A percentile compares a stretch with the other conserved stretches of the same genome.
phyloP scores from a whole-genome alignment of 2,329 filamentous ascomycete genomes.

The Leptodontidium sp. region DNA sequence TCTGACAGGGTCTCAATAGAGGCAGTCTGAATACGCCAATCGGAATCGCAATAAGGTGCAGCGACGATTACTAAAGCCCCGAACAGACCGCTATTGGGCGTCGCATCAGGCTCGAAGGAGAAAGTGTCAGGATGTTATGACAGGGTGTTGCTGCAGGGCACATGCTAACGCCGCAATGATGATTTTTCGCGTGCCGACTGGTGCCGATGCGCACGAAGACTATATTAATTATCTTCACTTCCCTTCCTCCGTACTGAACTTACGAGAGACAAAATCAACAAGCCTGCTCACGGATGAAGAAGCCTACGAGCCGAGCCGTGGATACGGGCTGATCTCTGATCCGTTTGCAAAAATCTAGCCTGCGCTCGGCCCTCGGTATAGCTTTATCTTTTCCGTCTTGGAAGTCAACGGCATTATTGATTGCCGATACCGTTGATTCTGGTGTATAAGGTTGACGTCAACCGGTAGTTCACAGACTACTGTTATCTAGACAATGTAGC shows the following conservation, averaged over 20 bases:
- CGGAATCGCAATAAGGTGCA: neutral
- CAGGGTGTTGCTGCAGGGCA: neutral
- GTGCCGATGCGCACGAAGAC: neutral
- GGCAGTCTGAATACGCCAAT: slow-evolving; percentile 14
- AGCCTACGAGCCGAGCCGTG: neutral
- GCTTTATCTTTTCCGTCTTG: neutral
- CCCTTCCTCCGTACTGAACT: neutral
- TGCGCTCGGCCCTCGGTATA: neutral
- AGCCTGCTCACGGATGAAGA: neutral
- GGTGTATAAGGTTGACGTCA: neutral
- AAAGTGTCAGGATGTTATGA: neutral
- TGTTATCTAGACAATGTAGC: no score
- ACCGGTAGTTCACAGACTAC: no score
- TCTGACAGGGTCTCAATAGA: neutral
- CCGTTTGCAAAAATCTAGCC: neutral
- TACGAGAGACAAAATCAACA: neutral
- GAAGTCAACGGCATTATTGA: neutral
- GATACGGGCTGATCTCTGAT: neutral
- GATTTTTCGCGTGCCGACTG: no score
- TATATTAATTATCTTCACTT: neutral
- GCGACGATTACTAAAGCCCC: slow-evolving; percentile 1
- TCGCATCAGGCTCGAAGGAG: neutral
- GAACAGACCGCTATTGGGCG: neutral
- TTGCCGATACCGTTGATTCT: neutral
- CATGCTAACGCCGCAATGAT: slow-evolving; percentile 4